Evolutionary conservation across 257 asterid species (phyloP), one percentile per base, ranked within the genome.

Genomic region (Nicotiana tabacum): DNA sequence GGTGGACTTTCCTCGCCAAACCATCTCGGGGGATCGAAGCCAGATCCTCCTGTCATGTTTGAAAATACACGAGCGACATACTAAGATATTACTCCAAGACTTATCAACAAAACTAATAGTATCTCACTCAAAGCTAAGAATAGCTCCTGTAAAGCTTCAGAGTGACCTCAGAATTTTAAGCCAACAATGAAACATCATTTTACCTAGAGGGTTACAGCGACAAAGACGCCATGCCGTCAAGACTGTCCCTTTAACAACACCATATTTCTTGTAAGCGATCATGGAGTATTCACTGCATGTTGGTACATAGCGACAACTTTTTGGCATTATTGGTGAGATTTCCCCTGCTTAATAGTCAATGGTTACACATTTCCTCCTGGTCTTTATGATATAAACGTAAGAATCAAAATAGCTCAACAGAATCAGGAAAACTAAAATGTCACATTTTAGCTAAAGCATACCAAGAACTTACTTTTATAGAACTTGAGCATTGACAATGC

Each of bases 11-110:
- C 65, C 90, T 94, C 99, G 27, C 83, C 93, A 85, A 92, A 94
- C 99, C 99, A 96, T 83, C 99, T 86, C 0, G 98, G 98, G 65
- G 99, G 99, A 87, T 96, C 99, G 69, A 92, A 96, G 66, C 99
- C 98, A 77, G 96, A 90, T 24, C 95, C 96, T 83, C 99, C 99
- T 95, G 82, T 58, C 85, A 85, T 43, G 29, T 72, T 61, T 64
- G 77, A 30, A 65, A 30, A 16, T 18, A 32, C 10, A 62, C 29
- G 55, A 61, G 39, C 2, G 8, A 70, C 65, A 39, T 21, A 51
- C 33, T 27, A 57, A 80, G 35, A 51, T 74, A 61, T 46, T 13
- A 12, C 13, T 12, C 35, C 61, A 72, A 24, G 37, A 46, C 21
- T 46, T 43, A 24, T 5, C n/a, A 70, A 72, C 78, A 24, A 72